Evolutionary conservation across 2,329 filamentous ascomycete genomes (phyloP).

Genomic region (Mariannaea elegans): DNA sequence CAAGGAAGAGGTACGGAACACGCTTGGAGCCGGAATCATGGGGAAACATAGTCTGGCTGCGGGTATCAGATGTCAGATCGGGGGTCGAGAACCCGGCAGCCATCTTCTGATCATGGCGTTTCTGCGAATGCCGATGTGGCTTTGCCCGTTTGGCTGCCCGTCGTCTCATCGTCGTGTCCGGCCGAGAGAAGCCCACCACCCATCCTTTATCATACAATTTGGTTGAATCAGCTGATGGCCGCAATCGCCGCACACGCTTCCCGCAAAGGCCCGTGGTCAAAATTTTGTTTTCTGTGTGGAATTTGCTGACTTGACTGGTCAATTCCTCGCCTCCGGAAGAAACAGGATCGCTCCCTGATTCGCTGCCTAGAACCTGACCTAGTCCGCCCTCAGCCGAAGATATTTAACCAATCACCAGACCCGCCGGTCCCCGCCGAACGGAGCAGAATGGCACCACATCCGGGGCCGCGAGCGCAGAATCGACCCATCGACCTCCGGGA

Average conservation of each 20-base stretch:
- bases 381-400: conserved; percentile 22
- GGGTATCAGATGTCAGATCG: conserved; percentile 19
- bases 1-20: conserved; percentile 3
- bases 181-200: conserved; percentile 15
- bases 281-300: neutral
- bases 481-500: conserved; percentile 35
- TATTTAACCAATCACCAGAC: conserved; percentile 34
- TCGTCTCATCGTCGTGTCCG: conserved; percentile 19
- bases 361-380: conserved; percentile 8
- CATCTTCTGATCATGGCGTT: conserved; percentile 32
- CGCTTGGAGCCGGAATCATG: conserved; percentile 7
- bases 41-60: conserved; percentile 1
- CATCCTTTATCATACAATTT: conserved; percentile 9
- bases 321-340: conserved; percentile 30
- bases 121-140: conserved; percentile 7
- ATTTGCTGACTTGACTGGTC: neutral
- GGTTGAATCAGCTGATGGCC: conserved; percentile 31
- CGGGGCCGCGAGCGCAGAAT: conserved; percentile 30
- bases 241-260: conserved; percentile 10
- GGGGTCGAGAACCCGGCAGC: conserved; percentile 12
- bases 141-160: conserved; percentile 25
- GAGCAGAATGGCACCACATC: conserved; percentile 40
- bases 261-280: conserved; percentile 7
- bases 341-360: conserved; percentile 30
- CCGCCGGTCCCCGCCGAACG: conserved; percentile 38